Evolutionary conservation across 2,329 filamentous ascomycete genomes (phyloP).

Genomic region (Neocucurbitaria cava): DNA sequence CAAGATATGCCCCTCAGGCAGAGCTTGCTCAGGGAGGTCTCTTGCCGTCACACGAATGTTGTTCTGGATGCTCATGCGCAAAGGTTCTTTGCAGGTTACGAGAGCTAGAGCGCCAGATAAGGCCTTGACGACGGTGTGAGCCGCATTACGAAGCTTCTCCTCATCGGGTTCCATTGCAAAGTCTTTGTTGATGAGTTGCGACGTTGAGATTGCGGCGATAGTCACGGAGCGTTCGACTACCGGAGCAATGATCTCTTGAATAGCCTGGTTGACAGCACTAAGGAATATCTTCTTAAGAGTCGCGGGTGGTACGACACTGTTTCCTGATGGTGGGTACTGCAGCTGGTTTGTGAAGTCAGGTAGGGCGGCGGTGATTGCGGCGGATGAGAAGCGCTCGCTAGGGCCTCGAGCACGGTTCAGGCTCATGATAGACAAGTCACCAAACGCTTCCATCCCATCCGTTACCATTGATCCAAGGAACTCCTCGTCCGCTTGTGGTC

Average conservation of each 20-base stretch:
- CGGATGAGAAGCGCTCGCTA: constrained; percentile 76
- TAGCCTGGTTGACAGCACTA: constrained; percentile 83
- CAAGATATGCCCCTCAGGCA: constrained; percentile 93
- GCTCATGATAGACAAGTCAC: constrained; percentile 69
- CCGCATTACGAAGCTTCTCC: constrained; percentile 82
- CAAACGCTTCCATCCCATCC: constrained; percentile 80
- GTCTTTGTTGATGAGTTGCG: constrained; percentile 94
- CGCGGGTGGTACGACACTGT: constrained; percentile 72
- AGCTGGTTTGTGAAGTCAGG: constrained; percentile 84
- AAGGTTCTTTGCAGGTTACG: constrained; percentile 97
- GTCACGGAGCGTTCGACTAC: constrained; percentile 98
- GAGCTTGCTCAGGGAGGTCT: constrained; percentile 69
- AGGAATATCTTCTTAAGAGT: constrained; percentile 78
- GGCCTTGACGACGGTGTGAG: constrained; percentile 92
- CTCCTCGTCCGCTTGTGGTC: constrained; percentile 69
- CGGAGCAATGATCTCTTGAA: constrained; percentile 95
- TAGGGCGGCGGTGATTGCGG: constrained; percentile 78
- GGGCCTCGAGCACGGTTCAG: constrained; percentile 73
- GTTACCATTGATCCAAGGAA: constrained; percentile 60
- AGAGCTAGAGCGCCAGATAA: constrained; percentile 92
- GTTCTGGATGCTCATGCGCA: constrained; percentile 96
- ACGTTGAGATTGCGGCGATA: constrained; percentile 95
- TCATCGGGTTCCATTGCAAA: constrained; percentile 93
- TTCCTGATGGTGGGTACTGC: constrained; percentile 73
- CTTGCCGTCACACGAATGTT: constrained; percentile 88